Evolutionary conservation across 345 rosid genomes (phyloP), one percentile per base, ranked within the genome.

Genomic region (Populus euphratica): DNA sequence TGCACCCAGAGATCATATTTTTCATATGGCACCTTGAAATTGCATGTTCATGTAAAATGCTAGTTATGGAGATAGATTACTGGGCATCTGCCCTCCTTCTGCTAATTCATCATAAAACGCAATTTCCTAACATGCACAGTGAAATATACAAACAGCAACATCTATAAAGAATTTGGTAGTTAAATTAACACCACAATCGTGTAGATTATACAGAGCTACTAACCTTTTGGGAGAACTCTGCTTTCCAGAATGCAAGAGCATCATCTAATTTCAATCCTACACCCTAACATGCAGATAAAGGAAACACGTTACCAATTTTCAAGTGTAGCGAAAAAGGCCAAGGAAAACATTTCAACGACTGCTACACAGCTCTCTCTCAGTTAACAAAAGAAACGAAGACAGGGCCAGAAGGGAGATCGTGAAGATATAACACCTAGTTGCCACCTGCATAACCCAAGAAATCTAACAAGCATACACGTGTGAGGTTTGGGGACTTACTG

Each of bases 211-310:
- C 16, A 9, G 47, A 41, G 47, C 47, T 41, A 70, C 76, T 82
- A 80, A 92, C 99, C 91, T 93, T 96, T 72, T 87, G 90, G 11
- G 92, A 83, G 80, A 93, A 96, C 79, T 96, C 97, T 70, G 91
- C 93, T 85, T 89, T 93, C 99, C 99, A 93, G 77, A 96, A 92
- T 36, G 99, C 92, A 65, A 25, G 27, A 25, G 99, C 99, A 70
- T 96, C 99, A 68, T 96, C 98, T 80, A 96, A 79, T 85, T 92
- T 92, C 89, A 93, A 78, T 47, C 98, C 98, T 43, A 93, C 96
- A 73, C 97, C 98, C 98, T 93, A 52, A 65, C 31, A 76, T 4
- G 64, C 31, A 79, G 77, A 68, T 74, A 21, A 9, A 56, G 29
- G 50, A 54, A 73, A 76, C 63, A 61, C 74, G 68, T 72, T 20